Percentiles rank a stretch among this genome's conserved stretches.
Evolutionary conservation across 805 yeast species (phyloP).

Genomic region (Ascoidea rubescens): DNA sequence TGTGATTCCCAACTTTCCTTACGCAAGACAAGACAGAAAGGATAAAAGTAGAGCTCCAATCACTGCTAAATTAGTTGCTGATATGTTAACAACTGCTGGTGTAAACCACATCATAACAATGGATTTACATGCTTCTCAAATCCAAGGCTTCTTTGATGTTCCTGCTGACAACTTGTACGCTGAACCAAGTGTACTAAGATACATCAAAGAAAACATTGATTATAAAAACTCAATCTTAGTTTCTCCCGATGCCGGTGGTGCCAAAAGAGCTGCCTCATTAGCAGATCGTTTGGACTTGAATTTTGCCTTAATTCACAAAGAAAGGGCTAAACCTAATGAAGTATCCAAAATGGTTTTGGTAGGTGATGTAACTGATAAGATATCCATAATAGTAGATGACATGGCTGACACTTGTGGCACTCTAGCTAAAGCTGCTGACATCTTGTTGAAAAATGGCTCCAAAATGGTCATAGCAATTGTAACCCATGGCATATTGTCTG

Average conservation of each 20-base stretch:
- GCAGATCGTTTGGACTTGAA: conserved; percentile 71
- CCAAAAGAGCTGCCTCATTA: conserved; percentile 75
- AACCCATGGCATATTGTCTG: conserved; percentile 69
- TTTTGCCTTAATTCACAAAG: conserved; percentile 77
- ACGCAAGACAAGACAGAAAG: conserved; percentile 82
- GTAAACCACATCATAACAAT: conserved; percentile 78
- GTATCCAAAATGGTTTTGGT: conserved; percentile 76
- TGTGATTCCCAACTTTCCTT: conserved; percentile 71
- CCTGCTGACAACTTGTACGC: conserved; percentile 81
- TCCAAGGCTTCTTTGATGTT: conserved; percentile 72
- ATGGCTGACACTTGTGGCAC: conserved; percentile 91
- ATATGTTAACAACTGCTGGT: conserved; percentile 71
- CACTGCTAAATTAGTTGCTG: conserved; percentile 76
- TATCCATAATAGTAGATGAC: conserved; percentile 71
- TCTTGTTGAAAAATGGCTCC: conserved; percentile 53
- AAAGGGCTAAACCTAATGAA: conserved; percentile 72
- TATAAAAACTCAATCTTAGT: conserved; percentile 55
- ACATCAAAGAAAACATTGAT: conserved; percentile 49
- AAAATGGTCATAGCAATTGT: conserved; percentile 67
- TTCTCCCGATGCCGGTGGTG: conserved; percentile 88
- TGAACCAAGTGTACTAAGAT: conserved; percentile 68
- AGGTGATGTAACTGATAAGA: conserved; percentile 68
- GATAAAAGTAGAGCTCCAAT: conserved; percentile 79
- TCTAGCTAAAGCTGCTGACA: conserved; percentile 69
- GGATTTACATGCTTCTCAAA: conserved; percentile 84